Evolutionary conservation across 2,329 filamentous ascomycete genomes (phyloP), one percentile per base, ranked within the genome.

Genomic region (Penicillium brevicompactum): DNA sequence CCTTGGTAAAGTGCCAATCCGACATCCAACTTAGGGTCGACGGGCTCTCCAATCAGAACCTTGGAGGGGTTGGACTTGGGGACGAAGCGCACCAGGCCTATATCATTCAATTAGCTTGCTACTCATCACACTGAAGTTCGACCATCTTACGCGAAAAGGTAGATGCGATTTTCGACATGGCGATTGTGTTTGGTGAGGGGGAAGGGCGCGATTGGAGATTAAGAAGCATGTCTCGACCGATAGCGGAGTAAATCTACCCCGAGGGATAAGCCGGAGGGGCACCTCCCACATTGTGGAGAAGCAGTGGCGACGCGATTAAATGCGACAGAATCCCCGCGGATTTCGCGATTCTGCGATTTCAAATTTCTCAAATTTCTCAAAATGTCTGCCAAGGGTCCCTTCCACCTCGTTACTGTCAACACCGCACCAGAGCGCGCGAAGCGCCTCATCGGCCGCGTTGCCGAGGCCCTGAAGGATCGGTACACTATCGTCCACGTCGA

Each of bases 321-420:
- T 45, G 42, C 34, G 53, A 52, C 53, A 57, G 57, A 62, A 62
- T 37, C 52, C 55, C 60, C 54, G 43, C 58, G 62, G 22, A 59
- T 56, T 43, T 63, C 59, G 59, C 51, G 27, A 51, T 56, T 43
- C 62, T 58, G 59, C 51, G 27, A 51, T 57, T 48, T 37, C 14
- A 37, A 22, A 40, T 46, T 47, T 43, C 24, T 30, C 8, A 37
- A 45, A 21, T n/a, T 21, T 42, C 45, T 53, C 59, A 60, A 10
- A 30, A 71, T 69, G 66, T 62, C 67, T 58, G 59, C 70, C 13
- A 78, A 80, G 61, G 84, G 84, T 16, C 84, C 84, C 3, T 89
- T 80, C 73, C 82, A 78, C 63, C 80, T 89, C 11, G 81, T 88
- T 30, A 89, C 85, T 1, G 85, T 89, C 61, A 89, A 89, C 74